A percentile compares a stretch with the other conserved stretches of the same genome.
Evolutionary conservation across 2,329 filamentous ascomycete species (phyloP).

Genomic region (Pseudocercospora ulei): DNA sequence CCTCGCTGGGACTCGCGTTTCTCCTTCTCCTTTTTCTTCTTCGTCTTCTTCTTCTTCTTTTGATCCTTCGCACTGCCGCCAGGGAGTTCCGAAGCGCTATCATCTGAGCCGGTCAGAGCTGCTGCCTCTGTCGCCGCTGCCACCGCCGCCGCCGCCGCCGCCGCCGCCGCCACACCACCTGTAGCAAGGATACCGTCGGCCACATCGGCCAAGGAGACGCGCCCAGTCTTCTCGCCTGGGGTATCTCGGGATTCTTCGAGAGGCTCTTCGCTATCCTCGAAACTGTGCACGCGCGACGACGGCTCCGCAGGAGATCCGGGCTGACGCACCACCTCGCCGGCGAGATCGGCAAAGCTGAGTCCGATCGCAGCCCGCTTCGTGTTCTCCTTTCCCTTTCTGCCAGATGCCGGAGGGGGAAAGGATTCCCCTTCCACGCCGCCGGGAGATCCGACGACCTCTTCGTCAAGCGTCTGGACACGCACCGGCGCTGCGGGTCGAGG

Average conservation of each 20-base stretch:
- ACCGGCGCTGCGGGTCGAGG: conserved; percentile 1
- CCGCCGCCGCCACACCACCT: conserved; percentile 25
- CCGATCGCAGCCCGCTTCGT: conserved; percentile 2
- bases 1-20: conserved; percentile 35
- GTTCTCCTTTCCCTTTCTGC: conserved; percentile 45
- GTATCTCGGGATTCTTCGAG: conserved; percentile 5
- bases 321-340: conserved; percentile 5
- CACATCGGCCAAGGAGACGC: conserved; percentile 26
- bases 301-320: conserved; percentile 7
- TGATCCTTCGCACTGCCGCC: conserved; percentile 24
- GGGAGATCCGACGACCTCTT: conserved; percentile 11
- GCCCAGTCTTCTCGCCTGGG: conserved; percentile 11
- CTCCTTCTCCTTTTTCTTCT: conserved; percentile 32
- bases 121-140: conserved; percentile 24
- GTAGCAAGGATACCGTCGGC: conserved; percentile 27
- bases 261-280: conserved; percentile 9
- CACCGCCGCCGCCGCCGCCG: conserved; percentile 21
- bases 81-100: conserved; percentile 21
- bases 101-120: conserved; percentile 11
- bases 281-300: too few relatives aligned
- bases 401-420: conserved; percentile 31
- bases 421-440: conserved; percentile 7
- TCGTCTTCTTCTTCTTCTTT: conserved; percentile 30
- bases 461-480: conserved; percentile 11
- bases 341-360: conserved; percentile 4